These are phyloP conservation scores for Serpula lacrymans DNA, from an alignment of 768 basidiomycete genomes.

Conservation along the genomic window DNA sequence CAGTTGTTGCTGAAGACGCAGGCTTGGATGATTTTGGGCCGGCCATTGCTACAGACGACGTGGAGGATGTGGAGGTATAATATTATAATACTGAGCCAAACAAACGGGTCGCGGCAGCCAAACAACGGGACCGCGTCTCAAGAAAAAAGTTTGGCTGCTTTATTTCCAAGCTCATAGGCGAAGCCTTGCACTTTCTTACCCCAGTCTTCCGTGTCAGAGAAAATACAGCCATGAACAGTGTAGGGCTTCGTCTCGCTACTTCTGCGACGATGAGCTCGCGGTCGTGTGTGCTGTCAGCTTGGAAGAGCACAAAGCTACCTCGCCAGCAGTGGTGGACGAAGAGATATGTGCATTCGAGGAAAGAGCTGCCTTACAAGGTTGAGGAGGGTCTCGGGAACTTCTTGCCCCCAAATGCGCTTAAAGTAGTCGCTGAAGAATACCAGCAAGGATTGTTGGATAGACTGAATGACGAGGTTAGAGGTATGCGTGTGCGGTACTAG, in stretches of 20 bases:
- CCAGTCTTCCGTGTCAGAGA: background rate
- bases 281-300: slow-evolving; percentile 9
- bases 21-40: slow-evolving; percentile 29
- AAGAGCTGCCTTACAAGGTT: slow-evolving; percentile 58
- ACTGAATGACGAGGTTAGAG: slow-evolving; percentile 69
- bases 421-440: slow-evolving; percentile 74
- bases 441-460: slow-evolving; percentile 80
- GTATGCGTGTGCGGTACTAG: slow-evolving; percentile 37
- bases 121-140: background rate
- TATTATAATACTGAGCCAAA: no score
- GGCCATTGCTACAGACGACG: slow-evolving; percentile 32
- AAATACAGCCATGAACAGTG: slow-evolving; percentile 17
- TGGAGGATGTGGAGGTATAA: slow-evolving; percentile 16
- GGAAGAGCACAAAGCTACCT: slow-evolving; percentile 10
- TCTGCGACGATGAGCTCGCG: slow-evolving; percentile 17
- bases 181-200: background rate
- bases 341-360: slow-evolving; percentile 46
- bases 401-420: slow-evolving; percentile 69
- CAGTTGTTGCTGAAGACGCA: slow-evolving; percentile 14
- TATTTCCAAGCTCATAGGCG: background rate
- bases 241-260: slow-evolving; percentile 16
- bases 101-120: background rate
- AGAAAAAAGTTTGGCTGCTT: background rate
- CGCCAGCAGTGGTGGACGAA: slow-evolving; percentile 20
- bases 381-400: slow-evolving; percentile 78